Conservation (phyloP, 495 filamentous ascomycete genomes). For the Aspergillus ellipticus region DNA sequence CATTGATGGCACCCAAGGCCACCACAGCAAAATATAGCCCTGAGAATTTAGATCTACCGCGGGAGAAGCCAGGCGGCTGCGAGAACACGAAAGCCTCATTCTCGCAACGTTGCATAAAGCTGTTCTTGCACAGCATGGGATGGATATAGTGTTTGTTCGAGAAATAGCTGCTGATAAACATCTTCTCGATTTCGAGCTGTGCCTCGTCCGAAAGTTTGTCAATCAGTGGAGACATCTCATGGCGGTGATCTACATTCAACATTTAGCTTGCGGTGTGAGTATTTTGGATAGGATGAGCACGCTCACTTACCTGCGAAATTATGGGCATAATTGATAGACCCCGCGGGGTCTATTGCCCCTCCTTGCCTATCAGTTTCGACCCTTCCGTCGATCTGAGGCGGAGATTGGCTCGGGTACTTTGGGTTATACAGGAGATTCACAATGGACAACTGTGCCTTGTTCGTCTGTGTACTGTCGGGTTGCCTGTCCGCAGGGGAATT, state of each 20-base stretch:
- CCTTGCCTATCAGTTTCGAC: constrained; percentile 2
- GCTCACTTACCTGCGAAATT: constrained; percentile 3
- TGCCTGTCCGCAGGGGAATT: constrained; percentile 4
- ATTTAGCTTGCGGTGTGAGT: not conserved
- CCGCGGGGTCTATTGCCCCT: not conserved
- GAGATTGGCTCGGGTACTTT: constrained; percentile 15
- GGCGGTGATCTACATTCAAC: constrained; percentile 1
- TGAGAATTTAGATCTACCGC: constrained; percentile 16
- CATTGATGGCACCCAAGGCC: constrained; percentile 25
- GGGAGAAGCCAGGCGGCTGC: constrained; percentile 11
- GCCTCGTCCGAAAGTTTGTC: constrained; percentile 10
- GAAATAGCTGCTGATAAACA: constrained; percentile 27
- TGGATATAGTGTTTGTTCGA: constrained; percentile 27
- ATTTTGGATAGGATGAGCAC: not conserved
- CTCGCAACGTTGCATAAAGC: constrained; percentile 24
- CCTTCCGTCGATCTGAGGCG: constrained; percentile 4
- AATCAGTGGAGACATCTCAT: constrained; percentile 7
- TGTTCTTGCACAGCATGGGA: constrained; percentile 19
- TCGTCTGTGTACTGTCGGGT: constrained; percentile 2
- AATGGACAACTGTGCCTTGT: constrained; percentile 21
- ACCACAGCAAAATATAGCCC: constrained; percentile 26
- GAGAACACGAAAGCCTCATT: constrained; percentile 16
- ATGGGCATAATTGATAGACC: not conserved
- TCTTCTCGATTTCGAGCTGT: constrained; percentile 25
- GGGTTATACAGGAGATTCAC: constrained; percentile 26